phyloP scores from a whole-genome alignment of 495 filamentous ascomycete species.

The Thozetella sp. region DNA sequence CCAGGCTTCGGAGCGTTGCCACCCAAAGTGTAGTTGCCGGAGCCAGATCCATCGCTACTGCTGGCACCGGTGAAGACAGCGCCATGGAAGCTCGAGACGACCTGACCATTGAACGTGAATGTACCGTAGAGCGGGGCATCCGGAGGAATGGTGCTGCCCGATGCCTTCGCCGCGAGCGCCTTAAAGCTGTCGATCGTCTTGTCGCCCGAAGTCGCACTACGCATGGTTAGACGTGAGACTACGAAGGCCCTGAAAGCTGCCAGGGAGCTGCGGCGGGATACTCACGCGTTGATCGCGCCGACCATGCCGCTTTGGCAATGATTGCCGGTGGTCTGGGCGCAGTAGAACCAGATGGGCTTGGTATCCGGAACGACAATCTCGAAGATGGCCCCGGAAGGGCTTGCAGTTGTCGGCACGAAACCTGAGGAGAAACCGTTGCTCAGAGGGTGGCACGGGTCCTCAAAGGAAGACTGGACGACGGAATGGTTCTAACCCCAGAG shows the following conservation, averaged over 20 bases:
- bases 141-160: constrained; percentile 36
- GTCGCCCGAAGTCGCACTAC: constrained; percentile 15
- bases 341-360: constrained; percentile 63
- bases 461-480: constrained; percentile 40
- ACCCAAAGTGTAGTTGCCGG: constrained; percentile 14
- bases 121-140: constrained; percentile 31
- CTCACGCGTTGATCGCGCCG: constrained; percentile 37
- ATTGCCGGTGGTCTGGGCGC: constrained; percentile 41
- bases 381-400: constrained; percentile 36
- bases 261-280: background rate
- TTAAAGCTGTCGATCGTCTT: constrained; percentile 41
- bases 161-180: constrained; percentile 29
- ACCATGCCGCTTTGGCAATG: constrained; percentile 50
- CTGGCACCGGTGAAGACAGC: background rate
- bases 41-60: constrained; percentile 6
- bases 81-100: constrained; percentile 23
- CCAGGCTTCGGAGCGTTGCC: constrained; percentile 19
- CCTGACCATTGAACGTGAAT: constrained; percentile 33
- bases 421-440: constrained; percentile 38
- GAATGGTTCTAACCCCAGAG: constrained; percentile 31
- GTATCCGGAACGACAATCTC: constrained; percentile 44
- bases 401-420: constrained; percentile 38
- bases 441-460: constrained; percentile 39
- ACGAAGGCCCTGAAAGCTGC: background rate
- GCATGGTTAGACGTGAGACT: background rate